These are phyloP conservation scores for Rhizodiscina lignyota DNA, from an alignment of 495 filamentous ascomycete species.

Conservation along the genomic window DNA sequence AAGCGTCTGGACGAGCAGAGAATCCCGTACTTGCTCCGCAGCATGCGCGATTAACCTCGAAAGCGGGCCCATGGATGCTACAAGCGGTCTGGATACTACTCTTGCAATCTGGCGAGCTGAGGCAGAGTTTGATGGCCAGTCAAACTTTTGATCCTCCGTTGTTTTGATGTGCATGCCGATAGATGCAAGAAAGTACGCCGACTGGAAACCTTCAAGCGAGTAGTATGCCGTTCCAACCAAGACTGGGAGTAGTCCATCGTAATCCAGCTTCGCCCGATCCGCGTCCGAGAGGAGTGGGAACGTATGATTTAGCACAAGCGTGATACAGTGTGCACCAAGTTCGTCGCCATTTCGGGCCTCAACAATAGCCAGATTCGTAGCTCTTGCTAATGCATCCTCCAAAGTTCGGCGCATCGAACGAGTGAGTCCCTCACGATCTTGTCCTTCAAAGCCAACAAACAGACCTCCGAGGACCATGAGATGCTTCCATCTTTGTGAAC, in stretches of 20 bases:
- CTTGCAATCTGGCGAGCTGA: slow-evolving; percentile 28
- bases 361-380: slow-evolving; percentile 59
- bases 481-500: slow-evolving; percentile 79
- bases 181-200: slow-evolving; percentile 63
- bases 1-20: slow-evolving; percentile 41
- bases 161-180: slow-evolving; percentile 60
- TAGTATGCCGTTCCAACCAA: slow-evolving; percentile 50
- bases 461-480: slow-evolving; percentile 64
- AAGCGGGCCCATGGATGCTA: slow-evolving; percentile 61
- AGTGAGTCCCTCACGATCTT: slow-evolving; percentile 46
- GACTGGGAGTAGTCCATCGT: slow-evolving; percentile 58
- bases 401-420: slow-evolving; percentile 48
- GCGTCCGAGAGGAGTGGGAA: slow-evolving; percentile 56
- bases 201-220: slow-evolving; percentile 59
- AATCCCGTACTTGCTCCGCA: slow-evolving; percentile 45
- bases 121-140: slow-evolving; percentile 16
- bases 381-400: slow-evolving; percentile 60
- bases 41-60: slow-evolving; percentile 61
- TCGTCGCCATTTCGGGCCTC: slow-evolving; percentile 38
- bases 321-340: too few relatives aligned
- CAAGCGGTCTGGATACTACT: slow-evolving; percentile 43
- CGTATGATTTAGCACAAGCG: slow-evolving; percentile 59
- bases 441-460: slow-evolving; percentile 62
- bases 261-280: slow-evolving; percentile 41
- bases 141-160: slow-evolving; percentile 29